Conservation (phyloP, 805 yeast genomes). For the Myxozyma udenii region DNA sequence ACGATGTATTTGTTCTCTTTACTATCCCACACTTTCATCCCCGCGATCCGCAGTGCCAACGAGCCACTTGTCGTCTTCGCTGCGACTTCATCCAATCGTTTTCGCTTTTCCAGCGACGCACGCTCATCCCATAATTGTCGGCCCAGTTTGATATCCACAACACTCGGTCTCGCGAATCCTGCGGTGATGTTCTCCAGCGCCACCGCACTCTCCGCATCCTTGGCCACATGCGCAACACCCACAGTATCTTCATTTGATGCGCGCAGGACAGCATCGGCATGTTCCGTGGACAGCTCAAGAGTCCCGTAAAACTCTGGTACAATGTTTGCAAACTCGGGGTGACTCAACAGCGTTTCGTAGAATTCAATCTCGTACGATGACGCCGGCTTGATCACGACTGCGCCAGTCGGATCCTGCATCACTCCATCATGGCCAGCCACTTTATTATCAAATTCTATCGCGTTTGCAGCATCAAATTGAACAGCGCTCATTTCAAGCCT, state of each 20-base stretch:
- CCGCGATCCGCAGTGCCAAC: constrained; percentile 75
- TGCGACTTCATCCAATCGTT: constrained; percentile 63
- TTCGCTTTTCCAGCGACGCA: constrained; percentile 57
- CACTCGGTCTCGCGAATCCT: constrained; percentile 63
- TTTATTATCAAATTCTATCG: constrained; percentile 39
- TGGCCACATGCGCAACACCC: constrained; percentile 28
- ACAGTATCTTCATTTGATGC: constrained; percentile 26
- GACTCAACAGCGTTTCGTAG: constrained; percentile 46
- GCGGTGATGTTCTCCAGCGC: constrained; percentile 69
- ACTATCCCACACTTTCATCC: constrained; percentile 59
- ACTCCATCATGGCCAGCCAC: constrained; percentile 95
- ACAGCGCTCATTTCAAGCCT: too few relatives aligned
- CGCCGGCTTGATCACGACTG: constrained; percentile 70
- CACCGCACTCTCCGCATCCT: constrained; percentile 38
- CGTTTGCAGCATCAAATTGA: constrained; percentile 9
- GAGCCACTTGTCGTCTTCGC: constrained; percentile 75
- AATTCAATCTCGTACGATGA: constrained; percentile 67
- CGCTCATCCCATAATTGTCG: constrained; percentile 57
- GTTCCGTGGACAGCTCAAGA: constrained; percentile 42
- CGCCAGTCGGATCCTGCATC: constrained; percentile 58
- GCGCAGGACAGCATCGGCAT: constrained; percentile 22
- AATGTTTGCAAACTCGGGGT: constrained; percentile 34
- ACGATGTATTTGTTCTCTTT: constrained; percentile 40
- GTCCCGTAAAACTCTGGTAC: constrained; percentile 65
- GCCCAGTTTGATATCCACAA: constrained; percentile 85